Evolutionary conservation across 2,329 filamentous ascomycete species (phyloP), one percentile per base, ranked within the genome.

Genomic region (Calcarisporium arbuscula): DNA sequence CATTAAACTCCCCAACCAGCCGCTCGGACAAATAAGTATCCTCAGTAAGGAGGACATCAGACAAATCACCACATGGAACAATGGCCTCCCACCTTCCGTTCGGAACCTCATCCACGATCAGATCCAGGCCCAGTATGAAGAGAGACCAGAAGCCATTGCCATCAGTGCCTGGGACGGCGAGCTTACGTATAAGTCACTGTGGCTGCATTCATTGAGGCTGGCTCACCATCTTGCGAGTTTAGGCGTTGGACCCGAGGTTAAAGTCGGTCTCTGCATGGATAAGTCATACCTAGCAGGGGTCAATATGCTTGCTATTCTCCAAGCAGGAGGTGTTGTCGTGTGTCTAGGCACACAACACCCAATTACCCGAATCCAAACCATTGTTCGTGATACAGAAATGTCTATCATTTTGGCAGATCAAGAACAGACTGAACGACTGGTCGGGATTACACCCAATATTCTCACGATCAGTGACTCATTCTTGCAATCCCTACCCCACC

Each of bases 381-480:
- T 31, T 11, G 29, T 31, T 20, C 18, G 22, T 6, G 22, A 20
- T 16, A 31, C 29, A 4, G 9, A 11, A n/a, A 16, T 19, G 7
- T 15, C 12, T 15, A 20, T 31, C 18, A 31, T 31, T 16, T n/a
- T 31, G 11, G 16, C 29, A 7, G 29, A 31, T n/a, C 6, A 19
- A 20, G 29, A 31, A 14, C 29, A 31, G 5, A 19, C 29, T 12
- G 19, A n/a, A 14, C n/a, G n/a, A n/a, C n/a, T n/a, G n/a, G n/a
- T n/a, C n/a, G n/a, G n/a, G n/a, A n/a, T n/a, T n/a, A n/a, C n/a
- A n/a, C n/a, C n/a, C n/a, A n/a, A n/a, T n/a, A n/a, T n/a, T 10
- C 35, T 50, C 4, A 31, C 47, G 22, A 35, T 42, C 7, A 19
- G 22, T 22, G 29, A 31, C 9, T 10, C 20, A 9, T n/a, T 31